phyloP scores from a whole-genome alignment of 371 early-diverging fungal species.

The Apophysomyces trapeziformis region DNA sequence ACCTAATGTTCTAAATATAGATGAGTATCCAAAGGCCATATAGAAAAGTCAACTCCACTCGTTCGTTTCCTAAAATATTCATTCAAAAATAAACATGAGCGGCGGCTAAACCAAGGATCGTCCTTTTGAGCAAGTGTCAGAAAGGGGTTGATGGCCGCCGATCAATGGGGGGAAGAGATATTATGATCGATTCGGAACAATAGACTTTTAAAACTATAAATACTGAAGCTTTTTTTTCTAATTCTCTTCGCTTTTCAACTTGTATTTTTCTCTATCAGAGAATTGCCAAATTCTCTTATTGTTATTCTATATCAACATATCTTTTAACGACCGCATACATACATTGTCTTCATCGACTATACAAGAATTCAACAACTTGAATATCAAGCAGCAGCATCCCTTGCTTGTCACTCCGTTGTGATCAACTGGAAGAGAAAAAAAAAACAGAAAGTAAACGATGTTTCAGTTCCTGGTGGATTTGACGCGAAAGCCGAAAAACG shows the following conservation, averaged over 20 bases:
- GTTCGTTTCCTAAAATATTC: not conserved
- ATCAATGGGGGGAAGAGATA: too few relatives aligned
- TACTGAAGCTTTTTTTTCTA: too few relatives aligned
- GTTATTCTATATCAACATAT: not conserved
- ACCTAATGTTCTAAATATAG: not conserved
- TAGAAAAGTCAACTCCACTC: not conserved
- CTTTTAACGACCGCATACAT: not conserved
- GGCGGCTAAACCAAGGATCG: too few relatives aligned
- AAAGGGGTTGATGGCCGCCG: too few relatives aligned
- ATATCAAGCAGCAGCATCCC: not conserved
- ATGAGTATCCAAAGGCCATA: not conserved
- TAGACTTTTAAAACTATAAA: too few relatives aligned
- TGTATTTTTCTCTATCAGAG: too few relatives aligned
- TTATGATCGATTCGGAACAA: not conserved
- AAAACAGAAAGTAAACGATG: conserved; percentile 16
- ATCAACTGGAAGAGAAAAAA: not conserved
- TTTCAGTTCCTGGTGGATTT: conserved; percentile 29
- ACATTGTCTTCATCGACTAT: too few relatives aligned
- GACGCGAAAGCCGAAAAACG: conserved; percentile 24
- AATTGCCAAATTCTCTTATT: too few relatives aligned
- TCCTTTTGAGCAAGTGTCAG: too few relatives aligned
- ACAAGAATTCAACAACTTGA: too few relatives aligned
- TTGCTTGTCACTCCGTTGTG: not conserved
- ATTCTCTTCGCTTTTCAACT: too few relatives aligned
- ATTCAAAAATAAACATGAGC: too few relatives aligned